Conservation (phyloP, 345 rosid species). For the Lagerstroemia speciosa region DNA sequence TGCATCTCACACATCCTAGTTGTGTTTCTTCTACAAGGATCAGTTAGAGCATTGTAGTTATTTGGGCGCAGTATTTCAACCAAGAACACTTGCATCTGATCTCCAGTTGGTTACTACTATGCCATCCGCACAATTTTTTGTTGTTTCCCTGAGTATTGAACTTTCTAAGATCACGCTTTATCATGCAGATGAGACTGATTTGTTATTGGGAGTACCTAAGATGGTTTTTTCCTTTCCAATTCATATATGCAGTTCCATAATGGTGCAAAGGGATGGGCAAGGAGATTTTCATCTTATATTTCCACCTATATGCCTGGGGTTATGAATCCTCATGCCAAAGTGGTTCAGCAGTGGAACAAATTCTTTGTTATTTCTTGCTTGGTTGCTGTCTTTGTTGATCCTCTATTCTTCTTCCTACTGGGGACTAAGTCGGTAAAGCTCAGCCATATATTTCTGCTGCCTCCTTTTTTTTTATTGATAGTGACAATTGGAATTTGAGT, state of each 20-base stretch:
- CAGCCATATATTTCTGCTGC: background rate
- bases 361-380: slow-evolving; percentile 62
- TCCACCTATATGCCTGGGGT: slow-evolving; percentile 37
- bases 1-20: background rate
- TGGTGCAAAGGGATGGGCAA: slow-evolving; percentile 87
- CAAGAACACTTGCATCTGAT: background rate
- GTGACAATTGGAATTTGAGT: background rate
- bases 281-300: slow-evolving; percentile 30
- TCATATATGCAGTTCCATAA: slow-evolving; percentile 47
- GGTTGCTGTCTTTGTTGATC: slow-evolving; percentile 73
- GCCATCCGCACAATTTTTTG: background rate
- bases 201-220: slow-evolving; percentile 2
- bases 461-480: background rate
- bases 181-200: background rate
- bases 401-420: slow-evolving; percentile 71
- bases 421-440: slow-evolving; percentile 36
- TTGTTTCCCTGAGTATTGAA: background rate
- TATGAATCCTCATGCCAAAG: slow-evolving; percentile 71
- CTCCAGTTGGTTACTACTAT: background rate
- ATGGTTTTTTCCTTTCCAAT: background rate
- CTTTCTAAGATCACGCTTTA: background rate
- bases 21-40: background rate
- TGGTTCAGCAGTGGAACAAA: slow-evolving; percentile 60
- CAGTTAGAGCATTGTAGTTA: background rate
- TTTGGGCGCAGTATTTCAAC: background rate